Percentiles rank a stretch among this genome's conserved stretches.
Evolutionary conservation across 139 green algal species (phyloP).

Genomic region (Pseudopediastrum boryanum): DNA sequence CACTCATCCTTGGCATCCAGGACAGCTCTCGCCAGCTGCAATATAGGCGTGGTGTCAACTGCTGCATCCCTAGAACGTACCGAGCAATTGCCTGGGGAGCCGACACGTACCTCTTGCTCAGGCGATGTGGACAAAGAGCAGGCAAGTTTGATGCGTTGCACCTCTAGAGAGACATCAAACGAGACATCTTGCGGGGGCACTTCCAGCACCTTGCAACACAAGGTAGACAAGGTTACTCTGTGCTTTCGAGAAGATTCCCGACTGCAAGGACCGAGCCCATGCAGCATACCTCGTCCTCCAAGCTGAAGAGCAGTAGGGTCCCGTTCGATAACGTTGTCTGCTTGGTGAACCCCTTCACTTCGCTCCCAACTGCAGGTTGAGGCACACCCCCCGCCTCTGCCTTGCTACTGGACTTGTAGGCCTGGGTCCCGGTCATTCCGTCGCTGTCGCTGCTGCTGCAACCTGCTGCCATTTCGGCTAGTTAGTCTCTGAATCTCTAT

Average conservation of each 20-base stretch:
- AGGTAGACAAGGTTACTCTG: neutral
- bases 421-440: no score
- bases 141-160: conserved; percentile 1
- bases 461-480: no score
- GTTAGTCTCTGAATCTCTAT: no score
- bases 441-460: no score
- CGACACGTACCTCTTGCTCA: conserved; percentile 7
- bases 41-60: neutral
- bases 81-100: neutral
- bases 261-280: neutral
- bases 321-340: neutral
- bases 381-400: neutral
- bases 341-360: neutral
- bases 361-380: neutral
- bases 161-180: no score
- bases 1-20: neutral
- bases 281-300: neutral
- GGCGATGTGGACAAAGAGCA: neutral
- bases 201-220: conserved; percentile 10
- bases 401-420: no score
- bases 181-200: no score
- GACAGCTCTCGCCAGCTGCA: neutral
- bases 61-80: neutral
- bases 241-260: neutral
- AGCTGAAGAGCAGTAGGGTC: neutral